Evolutionary conservation across 2,329 filamentous ascomycete species (phyloP).

Genomic region (Lachnellula occidentalis): DNA sequence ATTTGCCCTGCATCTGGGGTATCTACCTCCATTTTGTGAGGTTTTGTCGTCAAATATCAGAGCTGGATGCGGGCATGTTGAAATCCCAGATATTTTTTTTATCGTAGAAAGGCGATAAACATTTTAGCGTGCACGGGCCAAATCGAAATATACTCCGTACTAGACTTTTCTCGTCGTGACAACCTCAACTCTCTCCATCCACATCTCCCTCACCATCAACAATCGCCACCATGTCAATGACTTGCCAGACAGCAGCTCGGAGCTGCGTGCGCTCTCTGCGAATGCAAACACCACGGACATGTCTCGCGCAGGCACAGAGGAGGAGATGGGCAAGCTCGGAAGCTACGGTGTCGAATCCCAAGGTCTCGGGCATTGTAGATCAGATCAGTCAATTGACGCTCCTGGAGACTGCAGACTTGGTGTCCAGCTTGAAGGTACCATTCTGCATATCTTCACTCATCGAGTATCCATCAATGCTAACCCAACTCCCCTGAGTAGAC

Average conservation of each 20-base stretch:
- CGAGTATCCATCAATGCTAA: constrained; percentile 10
- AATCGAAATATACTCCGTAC: background rate
- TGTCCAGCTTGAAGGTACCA: constrained; percentile 85
- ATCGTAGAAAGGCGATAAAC: constrained; percentile 10
- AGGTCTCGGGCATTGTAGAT: constrained; percentile 92
- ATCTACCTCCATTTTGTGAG: constrained; percentile 46
- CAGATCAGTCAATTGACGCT: constrained; percentile 98
- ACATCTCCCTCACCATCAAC: constrained; percentile 11
- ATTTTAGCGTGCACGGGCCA: constrained; percentile 10
- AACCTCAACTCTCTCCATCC: constrained; percentile 7
- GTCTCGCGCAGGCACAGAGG: constrained; percentile 43
- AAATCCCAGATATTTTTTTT: constrained; percentile 17
- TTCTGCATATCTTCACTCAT: background rate
- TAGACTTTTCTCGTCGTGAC: constrained; percentile 14
- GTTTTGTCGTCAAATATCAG: constrained; percentile 2
- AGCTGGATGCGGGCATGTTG: constrained; percentile 1
- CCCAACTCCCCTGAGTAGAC: constrained; percentile 49
- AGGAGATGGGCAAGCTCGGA: constrained; percentile 83
- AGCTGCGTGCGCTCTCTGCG: constrained; percentile 60
- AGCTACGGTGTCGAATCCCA: constrained; percentile 67
- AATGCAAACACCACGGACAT: constrained; percentile 41
- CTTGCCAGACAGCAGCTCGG: constrained; percentile 58
- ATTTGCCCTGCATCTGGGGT: constrained; percentile 41
- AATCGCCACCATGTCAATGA: constrained; percentile 51
- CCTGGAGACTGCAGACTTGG: constrained; percentile 93